These are phyloP conservation scores for Lentinus brumalis DNA, from an alignment of 768 basidiomycete genomes.

Conservation along the genomic window DNA sequence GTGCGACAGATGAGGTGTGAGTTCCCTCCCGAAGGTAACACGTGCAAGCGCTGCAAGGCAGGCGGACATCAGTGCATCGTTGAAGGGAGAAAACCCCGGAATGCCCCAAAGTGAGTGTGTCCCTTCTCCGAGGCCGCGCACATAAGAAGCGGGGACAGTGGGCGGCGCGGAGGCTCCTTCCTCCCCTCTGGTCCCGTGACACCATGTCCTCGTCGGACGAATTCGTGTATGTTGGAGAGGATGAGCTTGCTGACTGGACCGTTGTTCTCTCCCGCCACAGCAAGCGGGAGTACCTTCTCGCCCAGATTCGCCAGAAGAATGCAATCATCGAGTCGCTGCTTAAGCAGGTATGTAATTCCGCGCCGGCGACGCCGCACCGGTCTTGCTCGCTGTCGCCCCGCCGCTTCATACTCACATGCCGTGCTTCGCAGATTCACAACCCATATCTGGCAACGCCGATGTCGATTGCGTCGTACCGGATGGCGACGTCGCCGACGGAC, in stretches of 20 bases:
- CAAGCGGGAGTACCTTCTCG: slow-evolving; percentile 84
- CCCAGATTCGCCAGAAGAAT: slow-evolving; percentile 87
- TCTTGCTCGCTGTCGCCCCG: neutral
- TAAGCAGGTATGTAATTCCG: slow-evolving; percentile 59
- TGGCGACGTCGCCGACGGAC: slow-evolving; percentile 78
- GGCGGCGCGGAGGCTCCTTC: neutral
- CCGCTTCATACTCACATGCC: neutral
- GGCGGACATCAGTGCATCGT: slow-evolving; percentile 80
- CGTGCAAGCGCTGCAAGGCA: slow-evolving; percentile 76
- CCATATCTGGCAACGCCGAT: slow-evolving; percentile 80
- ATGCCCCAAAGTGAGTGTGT: slow-evolving; percentile 75
- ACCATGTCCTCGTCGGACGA: slow-evolving; percentile 1
- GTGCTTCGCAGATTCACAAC: slow-evolving; percentile 61
- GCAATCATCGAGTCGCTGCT: slow-evolving; percentile 82
- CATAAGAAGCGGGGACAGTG: neutral
- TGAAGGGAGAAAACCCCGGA: slow-evolving; percentile 78
- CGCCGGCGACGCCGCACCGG: neutral
- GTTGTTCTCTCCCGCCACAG: slow-evolving; percentile 44
- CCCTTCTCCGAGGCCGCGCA: slow-evolving; percentile 15
- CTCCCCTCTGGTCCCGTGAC: neutral
- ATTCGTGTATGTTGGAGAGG: slow-evolving; percentile 7
- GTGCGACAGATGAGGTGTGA: slow-evolving; percentile 80
- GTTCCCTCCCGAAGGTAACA: slow-evolving; percentile 69
- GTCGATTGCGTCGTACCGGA: slow-evolving; percentile 75
- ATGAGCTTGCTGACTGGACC: slow-evolving; percentile 24